phyloP scores from a whole-genome alignment of 371 early-diverging fungal genomes.

The Syncephalastrum racemosum region DNA sequence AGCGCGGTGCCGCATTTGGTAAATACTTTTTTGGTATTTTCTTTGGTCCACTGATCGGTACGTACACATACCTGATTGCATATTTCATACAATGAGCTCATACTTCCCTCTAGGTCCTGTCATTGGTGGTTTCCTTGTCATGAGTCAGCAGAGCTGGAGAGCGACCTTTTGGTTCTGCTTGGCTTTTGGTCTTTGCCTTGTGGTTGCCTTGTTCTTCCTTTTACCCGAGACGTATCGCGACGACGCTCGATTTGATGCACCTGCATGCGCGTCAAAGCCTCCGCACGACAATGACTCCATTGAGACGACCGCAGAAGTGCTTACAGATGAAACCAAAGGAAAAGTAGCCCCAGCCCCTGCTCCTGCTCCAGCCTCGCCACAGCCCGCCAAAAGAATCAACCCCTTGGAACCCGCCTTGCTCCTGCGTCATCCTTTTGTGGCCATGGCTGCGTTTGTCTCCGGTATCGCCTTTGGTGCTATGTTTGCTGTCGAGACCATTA shows the following conservation, averaged over 20 bases:
- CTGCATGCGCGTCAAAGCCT: background rate
- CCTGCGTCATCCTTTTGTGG: conserved; percentile 47
- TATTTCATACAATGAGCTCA: background rate
- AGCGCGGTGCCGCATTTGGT: conserved; percentile 38
- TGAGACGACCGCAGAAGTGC: background rate
- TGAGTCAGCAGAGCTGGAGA: conserved; percentile 50
- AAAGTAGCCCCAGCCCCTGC: background rate
- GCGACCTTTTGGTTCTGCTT: conserved; percentile 64
- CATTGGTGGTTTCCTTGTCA: conserved; percentile 35
- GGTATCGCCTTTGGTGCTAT: conserved; percentile 52
- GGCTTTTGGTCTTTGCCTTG: conserved; percentile 46
- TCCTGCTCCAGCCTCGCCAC: background rate
- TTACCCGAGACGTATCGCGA: conserved; percentile 66
- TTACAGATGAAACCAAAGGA: conserved; percentile 1
- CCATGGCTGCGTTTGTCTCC: conserved; percentile 39
- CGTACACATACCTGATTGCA: background rate
- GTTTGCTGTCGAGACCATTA: conserved; percentile 43
- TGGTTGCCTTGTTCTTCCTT: conserved; percentile 46
- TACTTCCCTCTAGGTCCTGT: conserved; percentile 24
- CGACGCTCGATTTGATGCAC: conserved; percentile 17
- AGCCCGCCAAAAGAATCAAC: conserved; percentile 11
- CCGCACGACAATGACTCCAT: background rate
- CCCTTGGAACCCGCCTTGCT: conserved; percentile 27
- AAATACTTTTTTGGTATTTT: conserved; percentile 55
- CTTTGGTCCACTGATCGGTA: conserved; percentile 48